phyloP scores from a whole-genome alignment of 768 basidiomycete species.

The Clitopilus passeckerianus region DNA sequence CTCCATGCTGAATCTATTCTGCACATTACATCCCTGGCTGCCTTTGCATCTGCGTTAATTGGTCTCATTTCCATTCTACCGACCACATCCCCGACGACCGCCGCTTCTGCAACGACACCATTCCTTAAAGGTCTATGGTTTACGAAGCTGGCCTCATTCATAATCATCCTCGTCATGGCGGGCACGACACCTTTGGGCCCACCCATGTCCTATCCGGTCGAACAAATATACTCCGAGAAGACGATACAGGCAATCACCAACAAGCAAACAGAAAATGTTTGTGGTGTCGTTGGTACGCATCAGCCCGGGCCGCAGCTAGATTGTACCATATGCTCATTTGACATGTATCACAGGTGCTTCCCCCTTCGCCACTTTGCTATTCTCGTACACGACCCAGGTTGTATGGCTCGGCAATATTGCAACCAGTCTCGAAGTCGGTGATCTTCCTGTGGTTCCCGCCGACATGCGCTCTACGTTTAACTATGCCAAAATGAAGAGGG shows the following conservation, averaged over 20 bases:
- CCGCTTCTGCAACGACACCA: conserved; percentile 16
- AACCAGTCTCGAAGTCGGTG: conserved; percentile 77
- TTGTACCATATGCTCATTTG: background rate
- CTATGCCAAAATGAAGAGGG: conserved; percentile 59
- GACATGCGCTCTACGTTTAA: conserved; percentile 65
- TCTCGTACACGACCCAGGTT: conserved; percentile 85
- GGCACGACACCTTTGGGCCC: conserved; percentile 73
- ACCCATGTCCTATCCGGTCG: conserved; percentile 65
- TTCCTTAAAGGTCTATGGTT: conserved; percentile 43
- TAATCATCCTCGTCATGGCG: conserved; percentile 29
- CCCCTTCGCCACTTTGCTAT: conserved; percentile 62
- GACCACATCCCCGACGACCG: conserved; percentile 26
- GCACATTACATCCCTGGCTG: conserved; percentile 57
- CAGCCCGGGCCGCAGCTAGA: background rate
- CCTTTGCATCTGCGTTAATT: conserved; percentile 40
- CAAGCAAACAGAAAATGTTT: conserved; percentile 69
- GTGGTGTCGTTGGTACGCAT: conserved; percentile 47
- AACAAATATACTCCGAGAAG: conserved; percentile 72
- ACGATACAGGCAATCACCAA: conserved; percentile 55
- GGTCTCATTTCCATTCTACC: conserved; percentile 56
- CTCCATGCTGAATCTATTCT: conserved; percentile 46
- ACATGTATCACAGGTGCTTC: conserved; percentile 40
- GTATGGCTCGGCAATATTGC: conserved; percentile 77
- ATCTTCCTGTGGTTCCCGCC: conserved; percentile 77
- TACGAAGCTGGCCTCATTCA: conserved; percentile 44